Conservation (phyloP, 805 yeast species). For the Suhomyces canberraensis region DNA sequence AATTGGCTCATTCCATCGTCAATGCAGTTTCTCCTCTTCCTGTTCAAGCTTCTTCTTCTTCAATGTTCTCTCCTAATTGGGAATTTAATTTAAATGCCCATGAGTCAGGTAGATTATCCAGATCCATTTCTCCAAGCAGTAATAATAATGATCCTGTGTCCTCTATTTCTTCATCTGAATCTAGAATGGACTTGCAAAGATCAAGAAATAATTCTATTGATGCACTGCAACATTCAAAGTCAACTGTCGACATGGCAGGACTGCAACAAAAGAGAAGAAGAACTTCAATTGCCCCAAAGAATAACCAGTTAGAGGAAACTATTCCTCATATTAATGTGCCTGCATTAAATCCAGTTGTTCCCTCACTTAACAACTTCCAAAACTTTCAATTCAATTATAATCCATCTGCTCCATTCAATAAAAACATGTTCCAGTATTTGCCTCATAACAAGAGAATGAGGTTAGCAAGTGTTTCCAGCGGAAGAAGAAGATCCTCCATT, state of each 20-base stretch:
- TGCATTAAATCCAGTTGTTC: slow-evolving; percentile 37
- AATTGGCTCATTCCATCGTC: slow-evolving; percentile 3
- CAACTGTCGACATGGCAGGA: slow-evolving; percentile 6
- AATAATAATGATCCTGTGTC: slow-evolving; percentile 6
- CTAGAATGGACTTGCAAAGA: background rate
- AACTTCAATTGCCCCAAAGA: slow-evolving; percentile 4
- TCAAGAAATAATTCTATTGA: slow-evolving; percentile 1
- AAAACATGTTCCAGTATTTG: slow-evolving; percentile 47
- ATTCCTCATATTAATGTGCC: slow-evolving; percentile 27
- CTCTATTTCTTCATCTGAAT: slow-evolving; percentile 14
- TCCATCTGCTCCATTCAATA: slow-evolving; percentile 9
- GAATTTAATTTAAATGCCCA: slow-evolving; percentile 9
- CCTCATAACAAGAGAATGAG: slow-evolving; percentile 54
- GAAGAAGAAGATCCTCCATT: slow-evolving; percentile 53
- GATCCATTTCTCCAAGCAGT: slow-evolving; percentile 11
- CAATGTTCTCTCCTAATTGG: slow-evolving; percentile 19
- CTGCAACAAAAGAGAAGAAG: slow-evolving; percentile 13
- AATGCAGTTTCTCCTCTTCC: slow-evolving; percentile 6
- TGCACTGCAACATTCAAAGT: background rate
- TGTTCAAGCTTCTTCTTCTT: slow-evolving; percentile 6
- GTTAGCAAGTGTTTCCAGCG: slow-evolving; percentile 41
- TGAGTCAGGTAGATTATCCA: slow-evolving; percentile 5
- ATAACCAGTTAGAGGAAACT: slow-evolving; percentile 6
- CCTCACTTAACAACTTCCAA: slow-evolving; percentile 34
- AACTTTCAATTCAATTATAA: slow-evolving; percentile 14